Conservation (phyloP, 495 filamentous ascomycete genomes). For the Penicillium alfredii region DNA sequence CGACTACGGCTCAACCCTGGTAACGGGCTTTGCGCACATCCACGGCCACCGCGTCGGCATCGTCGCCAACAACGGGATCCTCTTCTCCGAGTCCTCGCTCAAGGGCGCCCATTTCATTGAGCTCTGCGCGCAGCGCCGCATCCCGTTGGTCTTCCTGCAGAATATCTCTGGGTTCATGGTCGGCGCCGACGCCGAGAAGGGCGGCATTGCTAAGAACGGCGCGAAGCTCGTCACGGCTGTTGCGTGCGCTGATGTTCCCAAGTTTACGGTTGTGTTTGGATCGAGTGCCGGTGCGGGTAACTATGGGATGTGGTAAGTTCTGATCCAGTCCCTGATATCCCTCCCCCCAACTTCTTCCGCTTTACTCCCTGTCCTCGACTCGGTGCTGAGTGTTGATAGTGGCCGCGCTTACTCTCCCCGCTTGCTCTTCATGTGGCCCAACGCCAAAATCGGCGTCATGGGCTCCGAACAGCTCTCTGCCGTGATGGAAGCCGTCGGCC, state of each 20-base stretch:
- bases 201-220: constrained; percentile 96
- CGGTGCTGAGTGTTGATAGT: constrained; percentile 41
- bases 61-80: constrained; percentile 92
- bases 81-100: constrained; percentile 85
- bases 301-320: constrained; percentile 73
- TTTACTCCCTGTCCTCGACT: too few relatives aligned
- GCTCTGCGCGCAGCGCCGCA: constrained; percentile 83
- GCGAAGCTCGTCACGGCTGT: constrained; percentile 96
- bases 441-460: constrained; percentile 93
- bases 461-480: constrained; percentile 84
- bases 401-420: constrained; percentile 90
- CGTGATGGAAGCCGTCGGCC: constrained; percentile 93
- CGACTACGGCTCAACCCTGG: constrained; percentile 81
- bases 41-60: constrained; percentile 91
- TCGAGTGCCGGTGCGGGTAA: constrained; percentile 69
- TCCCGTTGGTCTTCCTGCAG: constrained; percentile 89
- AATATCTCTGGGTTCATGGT: constrained; percentile 99
- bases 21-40: constrained; percentile 89
- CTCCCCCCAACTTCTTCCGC: too few relatives aligned
- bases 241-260: constrained; percentile 90
- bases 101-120: constrained; percentile 99
- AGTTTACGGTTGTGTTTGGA: constrained; percentile 93
- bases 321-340: too few relatives aligned
- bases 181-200: constrained; percentile 82
- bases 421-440: constrained; percentile 97